Percentiles rank a stretch among this genome's conserved stretches.
Conservation (phyloP, 2,329 filamentous ascomycete species). For the Amauroascus verrucosus region DNA sequence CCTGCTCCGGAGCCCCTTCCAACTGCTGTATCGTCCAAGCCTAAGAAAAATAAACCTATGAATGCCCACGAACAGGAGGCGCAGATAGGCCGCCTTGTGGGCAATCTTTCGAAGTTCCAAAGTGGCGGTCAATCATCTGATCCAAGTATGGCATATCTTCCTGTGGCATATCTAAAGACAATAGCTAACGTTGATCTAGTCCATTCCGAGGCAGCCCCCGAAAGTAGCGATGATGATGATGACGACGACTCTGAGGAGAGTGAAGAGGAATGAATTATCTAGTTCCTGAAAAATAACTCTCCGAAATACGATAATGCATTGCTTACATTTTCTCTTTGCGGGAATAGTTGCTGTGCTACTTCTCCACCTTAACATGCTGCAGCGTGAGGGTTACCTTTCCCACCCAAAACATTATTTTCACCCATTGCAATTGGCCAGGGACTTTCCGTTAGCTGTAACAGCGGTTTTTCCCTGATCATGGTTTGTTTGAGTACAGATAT, state of each 20-base stretch:
- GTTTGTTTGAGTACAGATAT: not conserved
- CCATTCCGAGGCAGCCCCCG: constrained; percentile 34
- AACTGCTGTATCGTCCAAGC: constrained; percentile 32
- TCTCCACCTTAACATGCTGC: not conserved
- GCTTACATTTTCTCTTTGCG: not conserved
- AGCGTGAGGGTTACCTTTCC: not conserved
- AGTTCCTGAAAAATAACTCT: not conserved
- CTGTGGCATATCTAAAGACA: not conserved
- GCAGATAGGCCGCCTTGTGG: constrained; percentile 40
- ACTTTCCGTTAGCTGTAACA: not conserved
- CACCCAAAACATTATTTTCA: not conserved
- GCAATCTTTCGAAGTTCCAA: constrained; percentile 38
- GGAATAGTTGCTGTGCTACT: not conserved
- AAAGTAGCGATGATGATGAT: constrained; percentile 40
- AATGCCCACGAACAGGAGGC: constrained; percentile 43
- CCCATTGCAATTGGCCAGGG: not conserved
- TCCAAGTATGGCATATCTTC: constrained; percentile 20
- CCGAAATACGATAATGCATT: not conserved
- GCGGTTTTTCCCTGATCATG: not conserved
- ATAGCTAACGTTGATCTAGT: constrained; percentile 18
- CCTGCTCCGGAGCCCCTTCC: constrained; percentile 24
- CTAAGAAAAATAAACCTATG: constrained; percentile 45
- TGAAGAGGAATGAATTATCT: constrained; percentile 38
- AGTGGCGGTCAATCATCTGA: constrained; percentile 35
- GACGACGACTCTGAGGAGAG: constrained; percentile 42